phyloP scores from a whole-genome alignment of 495 filamentous ascomycete genomes.

The Recurvomyces mirabilis region DNA sequence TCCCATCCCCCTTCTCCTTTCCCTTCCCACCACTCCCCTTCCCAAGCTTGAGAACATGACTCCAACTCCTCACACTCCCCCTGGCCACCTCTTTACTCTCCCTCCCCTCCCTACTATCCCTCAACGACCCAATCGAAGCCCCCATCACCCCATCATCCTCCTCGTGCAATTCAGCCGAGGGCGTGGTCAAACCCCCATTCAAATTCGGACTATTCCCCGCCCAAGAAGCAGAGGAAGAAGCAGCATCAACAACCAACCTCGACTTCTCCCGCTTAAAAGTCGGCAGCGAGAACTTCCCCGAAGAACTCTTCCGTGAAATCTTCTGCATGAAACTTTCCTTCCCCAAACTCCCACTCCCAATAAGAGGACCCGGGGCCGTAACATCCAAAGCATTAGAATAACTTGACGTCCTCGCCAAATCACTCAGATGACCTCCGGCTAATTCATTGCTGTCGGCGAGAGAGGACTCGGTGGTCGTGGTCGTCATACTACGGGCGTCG shows the following conservation, averaged over 20 bases:
- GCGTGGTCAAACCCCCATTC: neutral
- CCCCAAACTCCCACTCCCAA: slow-evolving; percentile 1
- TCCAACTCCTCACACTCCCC: slow-evolving; percentile 13
- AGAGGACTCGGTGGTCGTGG: slow-evolving; percentile 24
- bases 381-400: slow-evolving; percentile 17
- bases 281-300: slow-evolving; percentile 26
- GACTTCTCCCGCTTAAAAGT: slow-evolving; percentile 23
- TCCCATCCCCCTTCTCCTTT: slow-evolving; percentile 8
- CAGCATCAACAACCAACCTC: slow-evolving; percentile 7
- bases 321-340: slow-evolving; percentile 33
- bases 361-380: neutral
- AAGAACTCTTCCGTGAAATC: slow-evolving; percentile 28
- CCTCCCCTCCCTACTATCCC: slow-evolving; percentile 2
- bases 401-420: slow-evolving; percentile 24
- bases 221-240: slow-evolving; percentile 14
- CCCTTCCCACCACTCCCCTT: slow-evolving; percentile 5
- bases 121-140: slow-evolving; percentile 9
- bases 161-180: slow-evolving; percentile 16
- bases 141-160: slow-evolving; percentile 16
- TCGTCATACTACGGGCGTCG: slow-evolving; percentile 28
- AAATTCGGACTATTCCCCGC: neutral
- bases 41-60: slow-evolving; percentile 15
- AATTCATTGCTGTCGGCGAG: slow-evolving; percentile 8
- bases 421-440: slow-evolving; percentile 16
- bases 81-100: slow-evolving; percentile 6